These are phyloP conservation scores for Medicago lupulina DNA, from an alignment of 306 rosid species.

Conservation along the genomic window DNA sequence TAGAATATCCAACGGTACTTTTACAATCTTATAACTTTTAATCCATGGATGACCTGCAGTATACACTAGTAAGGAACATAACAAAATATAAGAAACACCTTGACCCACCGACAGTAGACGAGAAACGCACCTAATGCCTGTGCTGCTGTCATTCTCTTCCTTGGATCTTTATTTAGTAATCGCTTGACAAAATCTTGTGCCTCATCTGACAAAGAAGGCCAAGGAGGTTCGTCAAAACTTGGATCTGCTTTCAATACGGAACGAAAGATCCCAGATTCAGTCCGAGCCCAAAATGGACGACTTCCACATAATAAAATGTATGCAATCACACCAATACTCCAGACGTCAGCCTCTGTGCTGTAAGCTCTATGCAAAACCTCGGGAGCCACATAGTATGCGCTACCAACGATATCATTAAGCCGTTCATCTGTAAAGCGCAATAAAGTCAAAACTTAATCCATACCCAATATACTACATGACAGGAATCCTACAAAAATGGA, in stretches of 20 bases:
- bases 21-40: constrained; percentile 59
- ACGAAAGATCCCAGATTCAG: constrained; percentile 93
- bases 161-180: constrained; percentile 83
- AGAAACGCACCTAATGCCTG: constrained; percentile 79
- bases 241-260: constrained; percentile 92
- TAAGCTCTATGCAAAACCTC: constrained; percentile 94
- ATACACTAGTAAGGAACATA: constrained; percentile 44
- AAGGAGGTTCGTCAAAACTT: constrained; percentile 84
- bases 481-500: not conserved
- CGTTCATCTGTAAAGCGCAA: constrained; percentile 75
- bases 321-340: constrained; percentile 98
- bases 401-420: constrained; percentile 95
- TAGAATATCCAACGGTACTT: constrained; percentile 78
- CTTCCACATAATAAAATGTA: constrained; percentile 92
- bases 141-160: constrained; percentile 93
- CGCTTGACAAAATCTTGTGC: constrained; percentile 85
- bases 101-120: constrained; percentile 23
- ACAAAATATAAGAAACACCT: constrained; percentile 19
- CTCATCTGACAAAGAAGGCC: constrained; percentile 87
- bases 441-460: constrained; percentile 23
- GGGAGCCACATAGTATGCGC: constrained; percentile 98
- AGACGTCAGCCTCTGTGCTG: constrained; percentile 87
- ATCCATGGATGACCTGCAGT: constrained; percentile 95
- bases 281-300: constrained; percentile 98
- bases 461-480: constrained; percentile 1